Percentiles rank a stretch among this genome's conserved stretches.
Evolutionary conservation across 148 eudicot genomes (phyloP).

Genomic region (Heliamphora exappendiculata): DNA sequence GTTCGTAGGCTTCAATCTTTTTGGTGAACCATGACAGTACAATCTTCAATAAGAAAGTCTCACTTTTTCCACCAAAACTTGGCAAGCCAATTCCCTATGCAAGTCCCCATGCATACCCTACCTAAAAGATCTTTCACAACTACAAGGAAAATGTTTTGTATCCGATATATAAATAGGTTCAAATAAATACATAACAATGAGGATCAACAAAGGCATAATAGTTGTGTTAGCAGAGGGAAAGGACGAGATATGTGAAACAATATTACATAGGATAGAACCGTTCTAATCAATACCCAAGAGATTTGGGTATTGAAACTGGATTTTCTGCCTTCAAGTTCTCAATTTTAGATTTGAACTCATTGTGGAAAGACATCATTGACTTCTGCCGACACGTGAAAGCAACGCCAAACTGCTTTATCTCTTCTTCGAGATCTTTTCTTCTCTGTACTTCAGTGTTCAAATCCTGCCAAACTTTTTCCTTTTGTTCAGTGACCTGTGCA

Average conservation of each 20-base stretch:
- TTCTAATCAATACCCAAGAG: slow-evolving; percentile 45
- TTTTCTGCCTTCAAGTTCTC: slow-evolving; percentile 38
- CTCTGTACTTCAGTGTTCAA: slow-evolving; percentile 51
- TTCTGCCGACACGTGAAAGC: slow-evolving; percentile 56
- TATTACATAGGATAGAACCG: background rate
- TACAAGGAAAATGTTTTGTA: background rate
- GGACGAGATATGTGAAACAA: background rate
- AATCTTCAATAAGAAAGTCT: background rate
- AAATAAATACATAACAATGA: background rate
- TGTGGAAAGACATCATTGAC: slow-evolving; percentile 54
- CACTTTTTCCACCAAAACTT: background rate
- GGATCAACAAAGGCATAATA: background rate
- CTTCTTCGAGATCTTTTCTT: slow-evolving; percentile 64
- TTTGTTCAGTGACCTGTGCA: slow-evolving; percentile 34
- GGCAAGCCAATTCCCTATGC: no score
- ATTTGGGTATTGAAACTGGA: slow-evolving; percentile 41
- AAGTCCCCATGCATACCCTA: background rate
- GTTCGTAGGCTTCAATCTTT: no score
- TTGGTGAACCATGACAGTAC: background rate
- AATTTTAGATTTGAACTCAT: slow-evolving; percentile 53
- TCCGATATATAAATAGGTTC: no score
- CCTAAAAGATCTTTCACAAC: background rate
- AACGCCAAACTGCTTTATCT: slow-evolving; percentile 51
- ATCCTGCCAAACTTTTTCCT: slow-evolving; percentile 45
- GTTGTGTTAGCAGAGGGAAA: background rate